Base-by-base conservation (phyloP, 2,329 filamentous ascomycete genomes). In the Coniochaeta prunicola region DNA sequence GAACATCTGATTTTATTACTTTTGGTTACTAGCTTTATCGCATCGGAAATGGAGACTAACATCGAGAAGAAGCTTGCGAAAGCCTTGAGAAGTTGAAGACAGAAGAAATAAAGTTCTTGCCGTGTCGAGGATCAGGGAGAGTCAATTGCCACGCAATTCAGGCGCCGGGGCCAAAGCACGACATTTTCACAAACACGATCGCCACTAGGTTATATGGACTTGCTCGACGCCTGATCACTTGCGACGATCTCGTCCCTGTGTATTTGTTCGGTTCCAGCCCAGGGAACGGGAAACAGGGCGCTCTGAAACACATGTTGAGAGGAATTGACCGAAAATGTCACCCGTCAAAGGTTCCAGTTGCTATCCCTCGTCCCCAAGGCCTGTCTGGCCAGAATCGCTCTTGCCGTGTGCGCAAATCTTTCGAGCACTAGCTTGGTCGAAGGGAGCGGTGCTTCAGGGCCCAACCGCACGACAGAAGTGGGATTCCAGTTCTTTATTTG, bases 101-200 rank as follows among this genome's bases (percentile, higher is more conserved):
- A 38, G 36, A n/a, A n/a, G 36, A 38, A 38, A 38, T n/a, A 38
- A 9, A 57, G 31, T 17, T 34, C 34, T 45, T 45, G 56, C 56
- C 38, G 38, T 33, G 21, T 57, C 38, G 24, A 53, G 24, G 42
- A 58, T 58, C 57, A 58, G 26, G 40, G 15, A 40, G 15, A 45
- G 24, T 58, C 17, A 58, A 58, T 53, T 53, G 24, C 45, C 42
- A 36, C 17, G n/a, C 9, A 6, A 19, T 36, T 31, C 24, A 58
- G 53, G 57, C 57, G 56, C 17, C 17, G 17, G 24, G 4, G 30
- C 53, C 4, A 3, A 28, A 45, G 40, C 40, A 45, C 40, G 21
- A 50, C 21, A 50, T 28, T 17, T 13, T 30, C 19, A 13, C 45
- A 30, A 50, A 26, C 45, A 50, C 13, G 45, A 50, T 50, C 45